Conservation (phyloP, 2,329 filamentous ascomycete species). For the Cercospora berteroae region DNA sequence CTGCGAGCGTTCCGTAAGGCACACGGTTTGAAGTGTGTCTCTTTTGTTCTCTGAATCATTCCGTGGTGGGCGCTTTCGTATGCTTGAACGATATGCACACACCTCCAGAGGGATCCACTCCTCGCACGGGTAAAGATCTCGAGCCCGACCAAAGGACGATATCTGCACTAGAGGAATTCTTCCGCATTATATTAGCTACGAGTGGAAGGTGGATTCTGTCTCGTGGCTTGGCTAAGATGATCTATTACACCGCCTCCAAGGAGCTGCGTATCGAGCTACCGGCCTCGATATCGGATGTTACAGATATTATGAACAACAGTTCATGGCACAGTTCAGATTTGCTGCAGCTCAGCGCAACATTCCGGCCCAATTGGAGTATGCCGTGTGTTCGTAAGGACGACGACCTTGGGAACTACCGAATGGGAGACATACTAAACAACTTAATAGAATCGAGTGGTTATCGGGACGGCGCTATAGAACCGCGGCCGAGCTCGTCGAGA, state of each 20-base stretch:
- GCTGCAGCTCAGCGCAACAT: neutral
- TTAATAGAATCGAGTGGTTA: neutral
- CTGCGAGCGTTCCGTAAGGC: conserved; percentile 8
- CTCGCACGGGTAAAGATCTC: neutral
- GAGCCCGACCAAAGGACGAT: conserved; percentile 1
- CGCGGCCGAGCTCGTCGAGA: neutral
- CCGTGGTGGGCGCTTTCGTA: conserved; percentile 9
- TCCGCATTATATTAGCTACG: conserved; percentile 7
- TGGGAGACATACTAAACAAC: conserved; percentile 4
- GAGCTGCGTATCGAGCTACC: neutral
- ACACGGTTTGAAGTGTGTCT: conserved; percentile 11
- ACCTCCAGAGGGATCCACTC: neutral
- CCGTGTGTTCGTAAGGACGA: neutral
- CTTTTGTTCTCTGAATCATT: conserved; percentile 14
- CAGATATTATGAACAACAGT: neutral
- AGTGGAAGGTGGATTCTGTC: conserved; percentile 8
- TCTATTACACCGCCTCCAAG: conserved; percentile 2
- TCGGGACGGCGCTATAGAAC: neutral
- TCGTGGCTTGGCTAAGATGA: neutral
- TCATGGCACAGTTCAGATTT: conserved; percentile 7
- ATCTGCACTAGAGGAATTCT: conserved; percentile 11
- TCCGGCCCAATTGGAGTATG: conserved; percentile 11
- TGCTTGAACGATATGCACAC: conserved; percentile 7
- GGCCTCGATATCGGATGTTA: neutral
- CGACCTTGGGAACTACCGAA: conserved; percentile 1